Evolutionary conservation across 2,329 filamentous ascomycete genomes (phyloP).

Genomic region (Venturiaceae sp.): DNA sequence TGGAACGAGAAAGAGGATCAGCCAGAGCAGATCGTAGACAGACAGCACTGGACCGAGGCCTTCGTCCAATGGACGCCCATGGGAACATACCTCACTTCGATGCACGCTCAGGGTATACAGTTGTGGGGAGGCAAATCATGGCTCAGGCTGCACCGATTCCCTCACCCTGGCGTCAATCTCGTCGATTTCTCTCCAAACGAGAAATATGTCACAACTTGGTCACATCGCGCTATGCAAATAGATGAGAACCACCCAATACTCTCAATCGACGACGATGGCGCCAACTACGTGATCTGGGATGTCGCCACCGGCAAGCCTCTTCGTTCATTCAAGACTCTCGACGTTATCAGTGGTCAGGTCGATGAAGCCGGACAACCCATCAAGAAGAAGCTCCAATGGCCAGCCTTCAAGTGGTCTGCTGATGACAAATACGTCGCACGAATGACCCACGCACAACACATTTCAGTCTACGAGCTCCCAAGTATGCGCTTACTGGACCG

Average conservation of each 20-base stretch:
- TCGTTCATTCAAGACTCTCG: conserved; percentile 86
- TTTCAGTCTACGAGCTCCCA: conserved; percentile 84
- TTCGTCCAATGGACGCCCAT: conserved; percentile 97
- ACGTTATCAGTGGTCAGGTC: conserved; percentile 54
- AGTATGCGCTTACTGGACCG: conserved; percentile 86
- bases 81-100: conserved; percentile 87
- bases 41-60: conserved; percentile 93
- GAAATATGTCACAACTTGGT: conserved; percentile 94
- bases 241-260: conserved; percentile 77
- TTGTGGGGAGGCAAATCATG: conserved; percentile 90
- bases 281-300: conserved; percentile 99
- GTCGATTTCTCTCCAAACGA: conserved; percentile 92
- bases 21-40: conserved; percentile 82
- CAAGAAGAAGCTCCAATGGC: conserved; percentile 96
- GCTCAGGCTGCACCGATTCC: conserved; percentile 84
- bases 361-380: conserved; percentile 54
- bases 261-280: conserved; percentile 81
- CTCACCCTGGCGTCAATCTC: conserved; percentile 90
- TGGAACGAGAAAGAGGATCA: conserved; percentile 96
- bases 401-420: conserved; percentile 97
- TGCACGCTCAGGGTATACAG: conserved; percentile 93
- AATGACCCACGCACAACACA: conserved; percentile 76
- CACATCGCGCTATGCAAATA: conserved; percentile 83
- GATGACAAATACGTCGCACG: conserved; percentile 96
- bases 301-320: conserved; percentile 81